Evolutionary conservation across 495 filamentous ascomycete species (phyloP), one percentile per base, ranked within the genome.

Genomic region (Barbatosphaeria neglecta): DNA sequence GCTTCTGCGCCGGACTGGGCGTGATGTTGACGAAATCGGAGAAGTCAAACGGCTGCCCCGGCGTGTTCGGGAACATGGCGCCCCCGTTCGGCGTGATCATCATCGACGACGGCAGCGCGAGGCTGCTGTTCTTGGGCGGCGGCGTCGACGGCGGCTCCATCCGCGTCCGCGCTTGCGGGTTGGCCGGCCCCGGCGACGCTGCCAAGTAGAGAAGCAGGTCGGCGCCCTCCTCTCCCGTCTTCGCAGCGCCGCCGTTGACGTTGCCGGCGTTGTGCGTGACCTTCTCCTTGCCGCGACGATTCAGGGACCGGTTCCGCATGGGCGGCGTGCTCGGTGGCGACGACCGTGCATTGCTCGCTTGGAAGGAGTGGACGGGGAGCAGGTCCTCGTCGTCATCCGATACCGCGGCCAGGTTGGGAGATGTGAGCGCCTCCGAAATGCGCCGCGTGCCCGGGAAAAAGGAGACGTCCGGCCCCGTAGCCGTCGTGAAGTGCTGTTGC

Each of bases 21-120:
- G 92, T 94, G 63, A 96, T 86, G 59, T 99, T 95, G 49, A 97
- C 83, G 59, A 94, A 99, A 60, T 97, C 93, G 7, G 88, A 81
- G 66, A 96, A 95, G 67, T 96, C 92, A 67, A 96, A 95, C 48
- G 79, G 78, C 46, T 75, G 66, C 6, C 70, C 69, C 1, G 82
- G 81, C 2, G 81, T 84, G 39, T 64, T 69, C 20, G 78, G 73
- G 50, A 82, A 80, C 5, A 79, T 68, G 37, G 67, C 73, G 27
- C 70, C 72, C 15, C 81, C 82, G 37, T 83, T 83, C 5, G 87
- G 84, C 6, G 87, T 92, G n/a, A 84, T 83, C 83, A 89, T 87
- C 74, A 87, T 84, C 16, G 89, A 94, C 8, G 84, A 86, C 17
- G 86, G 87, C 24, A 94, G 72, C 11, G 80, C 78, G 13, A 85